Percentiles rank a stretch among this genome's conserved stretches.
These are phyloP conservation scores for Drosera capensis DNA, from an alignment of 148 eudicot genomes.

Conservation along the genomic window DNA sequence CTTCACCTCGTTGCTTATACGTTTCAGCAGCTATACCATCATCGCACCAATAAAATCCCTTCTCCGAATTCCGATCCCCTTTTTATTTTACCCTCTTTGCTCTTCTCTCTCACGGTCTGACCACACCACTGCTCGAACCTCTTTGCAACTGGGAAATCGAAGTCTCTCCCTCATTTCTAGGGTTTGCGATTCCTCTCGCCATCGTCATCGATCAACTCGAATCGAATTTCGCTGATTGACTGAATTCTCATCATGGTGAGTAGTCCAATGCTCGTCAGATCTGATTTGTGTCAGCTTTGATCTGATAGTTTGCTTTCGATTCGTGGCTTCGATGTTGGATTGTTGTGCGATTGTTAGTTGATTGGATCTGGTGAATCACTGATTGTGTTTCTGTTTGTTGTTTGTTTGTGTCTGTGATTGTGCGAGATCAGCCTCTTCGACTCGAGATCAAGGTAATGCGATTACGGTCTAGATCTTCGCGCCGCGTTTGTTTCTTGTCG, in stretches of 20 bases:
- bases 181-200: not conserved
- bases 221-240: not conserved
- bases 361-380: too few relatives aligned
- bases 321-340: not conserved
- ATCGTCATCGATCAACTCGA: not conserved
- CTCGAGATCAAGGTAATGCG: constrained; percentile 10
- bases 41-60: too few relatives aligned
- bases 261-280: constrained; percentile 1
- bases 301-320: not conserved
- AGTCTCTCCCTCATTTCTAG: not conserved
- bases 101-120: too few relatives aligned
- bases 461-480: not conserved
- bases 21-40: too few relatives aligned
- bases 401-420: not conserved
- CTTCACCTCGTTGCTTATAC: too few relatives aligned
- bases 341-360: not conserved
- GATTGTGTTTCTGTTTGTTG: not conserved
- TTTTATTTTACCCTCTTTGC: too few relatives aligned
- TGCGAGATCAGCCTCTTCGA: constrained; percentile 8
- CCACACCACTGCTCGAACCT: too few relatives aligned
- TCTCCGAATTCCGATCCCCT: too few relatives aligned
- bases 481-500: not conserved
- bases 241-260: not conserved
- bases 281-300: constrained; percentile 6
- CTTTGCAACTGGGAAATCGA: too few relatives aligned